Evolutionary conservation across 208 protist genomes (phyloP).

Genomic region (Wallacemonas sp.): DNA sequence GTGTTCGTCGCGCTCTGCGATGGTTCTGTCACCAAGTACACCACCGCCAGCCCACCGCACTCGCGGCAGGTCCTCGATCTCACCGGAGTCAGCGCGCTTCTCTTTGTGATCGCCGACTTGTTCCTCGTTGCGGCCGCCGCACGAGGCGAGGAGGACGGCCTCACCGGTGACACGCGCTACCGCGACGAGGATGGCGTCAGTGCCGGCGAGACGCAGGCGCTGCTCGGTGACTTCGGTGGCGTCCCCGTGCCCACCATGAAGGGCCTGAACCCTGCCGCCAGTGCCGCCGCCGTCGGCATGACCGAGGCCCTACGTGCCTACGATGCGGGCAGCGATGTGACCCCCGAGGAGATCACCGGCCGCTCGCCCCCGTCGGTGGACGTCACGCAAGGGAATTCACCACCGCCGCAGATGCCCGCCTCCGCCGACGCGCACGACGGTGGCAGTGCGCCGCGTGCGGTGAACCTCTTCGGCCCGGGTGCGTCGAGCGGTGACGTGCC

Average conservation of each 20-base stretch:
- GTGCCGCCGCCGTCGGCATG: constrained; percentile 3
- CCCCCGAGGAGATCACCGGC: neutral
- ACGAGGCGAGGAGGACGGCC: too few species aligned
- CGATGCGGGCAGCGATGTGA: neutral
- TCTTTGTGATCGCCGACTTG: constrained; percentile 4
- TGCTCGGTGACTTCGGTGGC: constrained; percentile 6
- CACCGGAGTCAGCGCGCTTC: constrained; percentile 8
- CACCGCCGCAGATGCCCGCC: neutral
- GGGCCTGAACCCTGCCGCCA: neutral
- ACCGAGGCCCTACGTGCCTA: constrained; percentile 3
- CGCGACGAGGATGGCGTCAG: constrained; percentile 3
- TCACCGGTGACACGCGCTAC: neutral
- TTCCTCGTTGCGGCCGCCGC: neutral
- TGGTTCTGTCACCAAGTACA: constrained; percentile 1
- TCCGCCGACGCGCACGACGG: neutral
- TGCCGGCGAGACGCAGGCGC: constrained; percentile 2
- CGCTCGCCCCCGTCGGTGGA: neutral
- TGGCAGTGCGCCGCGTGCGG: neutral
- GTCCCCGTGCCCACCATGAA: neutral
- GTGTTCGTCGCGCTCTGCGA: neutral
- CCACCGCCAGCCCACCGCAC: neutral
- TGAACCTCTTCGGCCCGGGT: neutral
- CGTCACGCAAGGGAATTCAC: neutral
- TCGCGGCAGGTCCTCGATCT: constrained; percentile 11
- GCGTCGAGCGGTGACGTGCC: neutral